A percentile compares a stretch with the other conserved stretches of the same genome.
phyloP scores from a whole-genome alignment of 371 early-diverging fungal genomes.

The Choanephora cucurbitarum region DNA sequence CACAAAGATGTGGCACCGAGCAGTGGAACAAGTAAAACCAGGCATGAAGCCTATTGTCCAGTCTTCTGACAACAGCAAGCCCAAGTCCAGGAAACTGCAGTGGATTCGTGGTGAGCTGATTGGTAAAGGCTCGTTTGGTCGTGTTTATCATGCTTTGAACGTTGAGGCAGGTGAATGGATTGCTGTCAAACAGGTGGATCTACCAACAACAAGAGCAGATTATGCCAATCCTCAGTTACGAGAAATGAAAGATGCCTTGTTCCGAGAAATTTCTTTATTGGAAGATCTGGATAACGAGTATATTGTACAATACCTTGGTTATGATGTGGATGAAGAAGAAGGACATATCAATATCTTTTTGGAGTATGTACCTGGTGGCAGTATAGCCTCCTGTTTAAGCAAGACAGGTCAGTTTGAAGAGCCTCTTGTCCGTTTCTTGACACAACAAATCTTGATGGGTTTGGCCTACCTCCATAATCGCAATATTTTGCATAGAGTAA shows the following conservation, averaged over 20 bases:
- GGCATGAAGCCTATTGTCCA: conserved; percentile 33
- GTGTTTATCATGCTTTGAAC: conserved; percentile 93
- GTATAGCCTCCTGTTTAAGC: conserved; percentile 81
- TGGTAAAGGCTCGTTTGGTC: conserved; percentile 97
- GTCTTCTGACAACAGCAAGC: conserved; percentile 23
- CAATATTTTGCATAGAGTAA: conserved; percentile 90
- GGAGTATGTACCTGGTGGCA: conserved; percentile 98
- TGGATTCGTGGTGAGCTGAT: conserved; percentile 93
- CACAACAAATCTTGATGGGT: conserved; percentile 91
- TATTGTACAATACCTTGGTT: conserved; percentile 92
- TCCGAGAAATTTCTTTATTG: conserved; percentile 44
- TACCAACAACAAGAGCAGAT: conserved; percentile 66
- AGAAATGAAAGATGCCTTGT: conserved; percentile 42
- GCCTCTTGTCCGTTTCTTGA: conserved; percentile 77
- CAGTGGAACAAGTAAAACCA: conserved; percentile 60
- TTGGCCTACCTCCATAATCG: conserved; percentile 94
- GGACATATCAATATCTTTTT: conserved; percentile 89
- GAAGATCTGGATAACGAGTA: conserved; percentile 85
- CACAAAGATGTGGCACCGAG: conserved; percentile 69
- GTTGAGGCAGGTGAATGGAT: conserved; percentile 85
- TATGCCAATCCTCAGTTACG: conserved; percentile 35
- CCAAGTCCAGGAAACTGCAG: conserved; percentile 44
- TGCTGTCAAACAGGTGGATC: conserved; percentile 97
- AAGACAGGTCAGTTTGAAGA: conserved; percentile 86
- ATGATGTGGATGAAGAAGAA: conserved; percentile 58